phyloP scores from a whole-genome alignment of 495 filamentous ascomycete genomes.

The Astrothelium subdiscretum region DNA sequence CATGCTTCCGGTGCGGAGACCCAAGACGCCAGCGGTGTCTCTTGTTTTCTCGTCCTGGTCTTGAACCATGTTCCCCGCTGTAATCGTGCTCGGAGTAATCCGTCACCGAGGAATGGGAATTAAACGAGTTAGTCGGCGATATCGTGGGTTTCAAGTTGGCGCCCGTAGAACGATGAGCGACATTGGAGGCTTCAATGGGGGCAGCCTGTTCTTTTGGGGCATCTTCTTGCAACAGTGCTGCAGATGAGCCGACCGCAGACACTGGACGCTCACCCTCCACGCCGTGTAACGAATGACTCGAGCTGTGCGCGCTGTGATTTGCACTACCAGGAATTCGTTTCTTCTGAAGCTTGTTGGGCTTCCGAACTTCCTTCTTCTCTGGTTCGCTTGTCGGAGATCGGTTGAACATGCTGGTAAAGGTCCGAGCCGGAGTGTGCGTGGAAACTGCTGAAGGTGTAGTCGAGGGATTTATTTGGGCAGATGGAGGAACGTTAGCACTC shows the following conservation, averaged over 20 bases:
- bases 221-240: not conserved
- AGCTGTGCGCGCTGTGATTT: constrained; percentile 77
- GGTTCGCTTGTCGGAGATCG: constrained; percentile 44
- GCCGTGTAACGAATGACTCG: constrained; percentile 55
- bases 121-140: constrained; percentile 16
- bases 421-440: constrained; percentile 7
- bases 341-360: constrained; percentile 79
- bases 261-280: not conserved
- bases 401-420: constrained; percentile 20
- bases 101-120: constrained; percentile 56
- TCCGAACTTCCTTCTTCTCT: constrained; percentile 47
- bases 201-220: not conserved
- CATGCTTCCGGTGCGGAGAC: not conserved
- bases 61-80: constrained; percentile 39
- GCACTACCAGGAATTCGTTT: constrained; percentile 61
- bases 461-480: constrained; percentile 4
- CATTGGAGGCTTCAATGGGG: not conserved
- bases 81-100: constrained; percentile 68
- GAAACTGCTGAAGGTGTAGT: constrained; percentile 2
- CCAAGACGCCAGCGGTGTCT: constrained; percentile 51
- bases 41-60: constrained; percentile 49
- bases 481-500: not conserved
- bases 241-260: not conserved
- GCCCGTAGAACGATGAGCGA: not conserved
- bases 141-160: constrained; percentile 3